Percentiles rank a stretch among this genome's conserved stretches.
Conservation (phyloP, 345 rosid genomes). For the Limnanthes douglasii region DNA sequence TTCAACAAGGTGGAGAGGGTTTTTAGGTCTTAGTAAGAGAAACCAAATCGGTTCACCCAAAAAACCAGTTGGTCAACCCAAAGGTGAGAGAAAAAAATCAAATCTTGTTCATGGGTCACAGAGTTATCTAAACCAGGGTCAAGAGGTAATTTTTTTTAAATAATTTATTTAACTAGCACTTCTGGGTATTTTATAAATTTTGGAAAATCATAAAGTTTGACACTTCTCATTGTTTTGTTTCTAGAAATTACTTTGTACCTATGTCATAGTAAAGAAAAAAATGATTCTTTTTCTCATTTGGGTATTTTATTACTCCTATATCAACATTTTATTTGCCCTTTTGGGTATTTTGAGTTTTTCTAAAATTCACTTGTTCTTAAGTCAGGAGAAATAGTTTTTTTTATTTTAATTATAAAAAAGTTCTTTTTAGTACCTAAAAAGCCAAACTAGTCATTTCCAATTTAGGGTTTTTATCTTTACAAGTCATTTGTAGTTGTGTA, state of each 20-base stretch:
- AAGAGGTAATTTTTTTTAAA: constrained; percentile 15
- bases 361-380: too few species aligned
- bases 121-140: constrained; percentile 8
- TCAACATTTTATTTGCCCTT: too few species aligned
- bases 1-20: constrained; percentile 60
- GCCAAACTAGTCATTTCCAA: too few species aligned
- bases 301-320: too few species aligned
- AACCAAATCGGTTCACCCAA: constrained; percentile 49
- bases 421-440: too few species aligned
- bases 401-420: background rate
- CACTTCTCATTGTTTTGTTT: too few species aligned
- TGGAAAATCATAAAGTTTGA: background rate
- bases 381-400: too few species aligned
- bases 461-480: background rate
- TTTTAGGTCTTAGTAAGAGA: constrained; percentile 66
- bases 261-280: too few species aligned
- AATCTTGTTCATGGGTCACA: constrained; percentile 12
- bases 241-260: too few species aligned
- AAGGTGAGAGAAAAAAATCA: constrained; percentile 21
- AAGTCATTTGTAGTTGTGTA: background rate
- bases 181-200: background rate
- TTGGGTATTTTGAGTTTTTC: too few species aligned
- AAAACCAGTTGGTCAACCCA: constrained; percentile 20
- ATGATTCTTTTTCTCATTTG: too few species aligned
- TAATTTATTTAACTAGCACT: background rate